Base-by-base conservation (phyloP, 306 rosid genomes). In the Trifolium dubium region DNA sequence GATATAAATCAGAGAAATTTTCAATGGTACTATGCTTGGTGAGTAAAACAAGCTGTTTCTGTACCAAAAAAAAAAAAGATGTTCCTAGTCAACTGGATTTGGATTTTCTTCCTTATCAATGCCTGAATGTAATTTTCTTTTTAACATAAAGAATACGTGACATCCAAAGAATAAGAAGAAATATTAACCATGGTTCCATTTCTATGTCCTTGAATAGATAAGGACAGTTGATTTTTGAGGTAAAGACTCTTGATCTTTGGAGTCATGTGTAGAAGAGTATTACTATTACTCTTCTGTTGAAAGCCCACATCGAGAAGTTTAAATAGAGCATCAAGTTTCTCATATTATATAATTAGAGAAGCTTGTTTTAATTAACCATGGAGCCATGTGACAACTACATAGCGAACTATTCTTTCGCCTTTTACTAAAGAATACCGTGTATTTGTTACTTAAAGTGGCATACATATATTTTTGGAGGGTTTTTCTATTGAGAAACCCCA, bases 391-490 rank as follows among this genome's bases (percentile, higher is more conserved):
- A 12, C 78, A 64, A 46, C 19, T 64, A 40, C 82, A 59, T 0
- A 77, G 82, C 79, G 72, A 81, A 77, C 69, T 81, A 78, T 78
- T 74, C 80, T 82, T 74, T 78, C 74, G 83, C 83, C 78, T 82
- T 44, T 39, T 23, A 23, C 23, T 23, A 23, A 23, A 23, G 23
- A 23, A 23, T 23, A 23, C 23, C 23, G 23, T 23, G 23, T 23
- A 23, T 23, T 23, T 23, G 23, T 23, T 1, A 23, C 23, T 23
- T 23, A 23, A 23, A 23, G 23, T 23, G 23, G 23, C 23, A 23
- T 23, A 23, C 23, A 23, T 23, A 23, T 23, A 23, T 23, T 23
- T 23, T 23, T 23, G 0, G 23, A 23, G 23, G 0, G 23, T 23
- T 23, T 23, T 23, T 23, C 23, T 23, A 23, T 23, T 23, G 23